Evolutionary conservation across 768 basidiomycete genomes (phyloP).

Genomic region (Tephrocybe sp.): DNA sequence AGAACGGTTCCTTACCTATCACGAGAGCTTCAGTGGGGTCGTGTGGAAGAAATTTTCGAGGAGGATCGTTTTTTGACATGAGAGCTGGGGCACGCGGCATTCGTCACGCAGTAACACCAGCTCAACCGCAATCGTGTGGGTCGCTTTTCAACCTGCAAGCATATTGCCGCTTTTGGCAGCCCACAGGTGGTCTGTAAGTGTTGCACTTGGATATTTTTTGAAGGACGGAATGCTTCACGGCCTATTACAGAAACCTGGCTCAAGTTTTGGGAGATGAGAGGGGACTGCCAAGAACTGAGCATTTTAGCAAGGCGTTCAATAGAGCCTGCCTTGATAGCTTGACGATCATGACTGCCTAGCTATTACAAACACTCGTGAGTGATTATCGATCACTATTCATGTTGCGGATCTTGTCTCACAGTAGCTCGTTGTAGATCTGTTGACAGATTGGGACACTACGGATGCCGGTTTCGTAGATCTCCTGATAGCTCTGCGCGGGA

Average conservation of each 20-base stretch:
- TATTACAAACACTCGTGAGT: slow-evolving; percentile 57
- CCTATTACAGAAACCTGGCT: slow-evolving; percentile 52
- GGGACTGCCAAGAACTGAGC: slow-evolving; percentile 59
- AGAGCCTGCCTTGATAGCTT: slow-evolving; percentile 59
- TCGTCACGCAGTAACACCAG: slow-evolving; percentile 60
- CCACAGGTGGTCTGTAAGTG: slow-evolving; percentile 69
- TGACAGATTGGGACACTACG: slow-evolving; percentile 56
- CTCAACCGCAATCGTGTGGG: slow-evolving; percentile 52
- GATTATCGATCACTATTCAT: not conserved
- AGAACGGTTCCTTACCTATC: slow-evolving; percentile 51
- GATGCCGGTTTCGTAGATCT: slow-evolving; percentile 67
- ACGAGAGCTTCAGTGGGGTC: slow-evolving; percentile 68
- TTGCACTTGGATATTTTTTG: not conserved
- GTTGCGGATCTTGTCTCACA: not conserved
- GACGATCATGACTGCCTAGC: slow-evolving; percentile 72
- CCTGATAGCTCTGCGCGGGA: slow-evolving; percentile 51
- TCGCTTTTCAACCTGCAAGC: slow-evolving; percentile 75
- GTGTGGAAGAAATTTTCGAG: slow-evolving; percentile 68
- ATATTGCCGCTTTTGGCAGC: slow-evolving; percentile 69
- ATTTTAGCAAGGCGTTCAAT: slow-evolving; percentile 62
- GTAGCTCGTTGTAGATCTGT: slow-evolving; percentile 41
- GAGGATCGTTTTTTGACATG: slow-evolving; percentile 64
- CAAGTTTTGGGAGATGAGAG: slow-evolving; percentile 69
- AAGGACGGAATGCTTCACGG: not conserved
- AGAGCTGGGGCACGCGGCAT: slow-evolving; percentile 64